Percentiles rank a stretch among this genome's conserved stretches.
These are phyloP conservation scores for Saccharum officinarum DNA, from an alignment of 176 grass and related monocot species.

Conservation along the genomic window DNA sequence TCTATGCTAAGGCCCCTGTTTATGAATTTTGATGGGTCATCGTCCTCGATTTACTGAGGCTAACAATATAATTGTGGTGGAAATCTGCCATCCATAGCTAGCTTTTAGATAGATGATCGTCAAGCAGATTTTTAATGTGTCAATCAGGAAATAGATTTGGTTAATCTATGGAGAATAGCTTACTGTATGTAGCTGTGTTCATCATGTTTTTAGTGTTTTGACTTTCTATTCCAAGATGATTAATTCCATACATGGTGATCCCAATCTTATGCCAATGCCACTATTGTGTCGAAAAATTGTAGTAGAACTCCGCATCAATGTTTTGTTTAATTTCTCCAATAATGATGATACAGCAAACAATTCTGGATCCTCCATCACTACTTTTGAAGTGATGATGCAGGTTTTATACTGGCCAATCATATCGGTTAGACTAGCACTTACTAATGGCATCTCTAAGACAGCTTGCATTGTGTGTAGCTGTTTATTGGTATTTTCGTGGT, in stretches of 20 bases:
- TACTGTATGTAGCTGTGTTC: background rate
- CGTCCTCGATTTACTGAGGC: background rate
- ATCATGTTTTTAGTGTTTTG: background rate
- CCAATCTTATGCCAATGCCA: background rate
- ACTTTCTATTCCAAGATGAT: constrained; percentile 22
- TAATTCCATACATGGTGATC: background rate
- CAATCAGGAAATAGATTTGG: background rate
- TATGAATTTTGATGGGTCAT: background rate
- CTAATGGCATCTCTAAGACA: background rate
- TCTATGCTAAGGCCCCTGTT: background rate
- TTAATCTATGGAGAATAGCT: constrained; percentile 8
- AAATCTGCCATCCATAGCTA: background rate
- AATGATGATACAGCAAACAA: background rate
- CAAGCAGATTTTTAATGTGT: background rate
- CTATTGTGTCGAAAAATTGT: background rate
- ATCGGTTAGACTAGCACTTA: background rate
- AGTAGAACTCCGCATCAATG: background rate
- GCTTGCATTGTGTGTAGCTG: background rate
- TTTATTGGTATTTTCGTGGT: background rate
- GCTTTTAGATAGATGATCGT: background rate
- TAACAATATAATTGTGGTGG: background rate
- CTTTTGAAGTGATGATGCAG: constrained; percentile 5
- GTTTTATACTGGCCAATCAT: background rate
- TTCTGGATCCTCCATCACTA: background rate
- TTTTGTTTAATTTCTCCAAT: background rate